These are phyloP conservation scores for Bruguiera sexangula DNA, from an alignment of 345 rosid genomes.

Conservation along the genomic window DNA sequence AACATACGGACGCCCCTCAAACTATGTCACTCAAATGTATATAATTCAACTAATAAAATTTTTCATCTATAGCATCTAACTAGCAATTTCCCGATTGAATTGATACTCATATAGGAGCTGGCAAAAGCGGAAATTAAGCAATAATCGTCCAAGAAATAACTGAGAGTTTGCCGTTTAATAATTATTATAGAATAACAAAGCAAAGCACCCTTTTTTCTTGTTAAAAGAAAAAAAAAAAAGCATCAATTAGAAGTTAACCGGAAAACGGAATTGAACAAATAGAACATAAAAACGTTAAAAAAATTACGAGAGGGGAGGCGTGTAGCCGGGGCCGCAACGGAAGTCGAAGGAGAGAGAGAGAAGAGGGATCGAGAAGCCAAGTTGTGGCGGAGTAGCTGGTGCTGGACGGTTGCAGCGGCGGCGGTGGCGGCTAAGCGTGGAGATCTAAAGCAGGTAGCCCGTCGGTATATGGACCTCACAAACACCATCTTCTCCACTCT, in stretches of 20 bases:
- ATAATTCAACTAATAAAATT: too few species aligned
- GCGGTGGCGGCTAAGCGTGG: conserved; percentile 15
- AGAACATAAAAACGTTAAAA: neutral
- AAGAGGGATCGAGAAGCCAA: conserved; percentile 18
- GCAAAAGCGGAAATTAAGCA: too few species aligned
- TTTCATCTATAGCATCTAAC: too few species aligned
- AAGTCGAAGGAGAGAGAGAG: conserved; percentile 14
- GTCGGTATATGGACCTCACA: conserved; percentile 31
- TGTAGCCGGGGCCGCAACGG: conserved; percentile 7
- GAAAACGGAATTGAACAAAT: neutral
- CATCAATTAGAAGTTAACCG: neutral
- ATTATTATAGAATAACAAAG: too few species aligned
- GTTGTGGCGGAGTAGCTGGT: conserved; percentile 19
- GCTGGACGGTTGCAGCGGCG: conserved; percentile 17
- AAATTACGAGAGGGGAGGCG: conserved; percentile 13
- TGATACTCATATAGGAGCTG: too few species aligned
- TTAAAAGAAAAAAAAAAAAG: too few species aligned
- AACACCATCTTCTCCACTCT: conserved; percentile 30
- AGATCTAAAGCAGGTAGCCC: conserved; percentile 27
- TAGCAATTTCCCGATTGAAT: too few species aligned
- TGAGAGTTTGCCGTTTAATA: too few species aligned
- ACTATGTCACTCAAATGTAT: too few species aligned
- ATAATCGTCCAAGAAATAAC: too few species aligned
- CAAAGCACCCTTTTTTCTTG: too few species aligned
- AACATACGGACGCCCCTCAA: too few species aligned